Percentiles rank a stretch among this genome's conserved stretches.
phyloP scores from a whole-genome alignment of 306 rosid species.

The Malus sieversii region DNA sequence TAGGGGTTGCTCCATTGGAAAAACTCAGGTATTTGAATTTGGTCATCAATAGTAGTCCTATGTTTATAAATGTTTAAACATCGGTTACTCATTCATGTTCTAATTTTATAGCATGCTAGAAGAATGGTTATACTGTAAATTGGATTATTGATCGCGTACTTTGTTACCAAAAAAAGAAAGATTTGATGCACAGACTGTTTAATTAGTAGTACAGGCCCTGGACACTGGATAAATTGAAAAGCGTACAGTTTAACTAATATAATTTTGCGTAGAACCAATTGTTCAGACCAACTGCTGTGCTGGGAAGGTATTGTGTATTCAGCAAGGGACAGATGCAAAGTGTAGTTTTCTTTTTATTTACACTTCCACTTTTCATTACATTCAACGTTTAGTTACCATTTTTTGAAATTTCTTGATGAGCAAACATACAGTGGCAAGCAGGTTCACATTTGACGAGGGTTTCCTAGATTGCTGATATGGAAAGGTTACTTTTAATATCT shows the following conservation, averaged over 20 bases:
- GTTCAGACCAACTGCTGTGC: neutral
- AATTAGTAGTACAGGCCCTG: neutral
- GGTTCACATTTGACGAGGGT: neutral
- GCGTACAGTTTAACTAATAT: neutral
- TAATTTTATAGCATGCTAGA: neutral
- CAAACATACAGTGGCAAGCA: neutral
- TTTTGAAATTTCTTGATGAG: neutral
- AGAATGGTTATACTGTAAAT: neutral
- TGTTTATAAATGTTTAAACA: neutral
- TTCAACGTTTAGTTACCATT: neutral
- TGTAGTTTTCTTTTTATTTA: neutral
- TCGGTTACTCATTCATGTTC: neutral
- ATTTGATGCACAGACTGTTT: neutral
- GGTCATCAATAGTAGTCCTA: neutral
- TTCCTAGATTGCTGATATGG: neutral
- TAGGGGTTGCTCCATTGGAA: slow-evolving; percentile 54
- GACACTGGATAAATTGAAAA: neutral
- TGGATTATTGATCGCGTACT: neutral
- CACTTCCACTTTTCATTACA: neutral
- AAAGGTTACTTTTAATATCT: neutral
- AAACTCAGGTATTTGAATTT: slow-evolving; percentile 44
- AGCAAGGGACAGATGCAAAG: neutral
- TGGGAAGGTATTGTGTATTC: neutral
- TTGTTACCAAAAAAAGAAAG: neutral
- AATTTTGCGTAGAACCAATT: neutral